A percentile compares a stretch with the other conserved stretches of the same genome.
Conservation (phyloP, 208 protist genomes). For the Kentomonas sorsogonicus region DNA sequence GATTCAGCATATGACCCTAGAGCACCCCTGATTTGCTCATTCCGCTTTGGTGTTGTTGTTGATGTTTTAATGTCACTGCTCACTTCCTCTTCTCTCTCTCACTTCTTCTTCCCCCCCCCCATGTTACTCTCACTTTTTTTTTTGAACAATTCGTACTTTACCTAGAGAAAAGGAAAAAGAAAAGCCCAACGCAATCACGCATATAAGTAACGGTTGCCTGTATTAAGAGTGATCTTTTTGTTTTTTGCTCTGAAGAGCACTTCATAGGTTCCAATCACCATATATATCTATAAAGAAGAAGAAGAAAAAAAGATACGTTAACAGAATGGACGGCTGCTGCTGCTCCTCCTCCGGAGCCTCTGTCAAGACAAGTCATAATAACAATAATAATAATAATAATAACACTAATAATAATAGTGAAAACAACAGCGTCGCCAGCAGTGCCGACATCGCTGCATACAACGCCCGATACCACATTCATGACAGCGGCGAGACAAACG, state of each 20-base stretch:
- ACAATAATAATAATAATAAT: background rate
- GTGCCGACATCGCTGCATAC: background rate
- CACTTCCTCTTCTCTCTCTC: background rate
- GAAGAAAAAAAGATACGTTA: conserved; percentile 1
- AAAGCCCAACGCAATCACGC: too few species aligned
- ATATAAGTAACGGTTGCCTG: too few species aligned
- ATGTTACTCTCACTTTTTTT: conserved; percentile 9
- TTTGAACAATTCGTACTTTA: background rate
- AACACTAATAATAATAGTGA: background rate
- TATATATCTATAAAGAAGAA: conserved; percentile 4
- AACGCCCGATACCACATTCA: background rate
- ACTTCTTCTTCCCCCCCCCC: background rate
- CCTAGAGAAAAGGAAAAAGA: too few species aligned
- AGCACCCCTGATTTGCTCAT: background rate
- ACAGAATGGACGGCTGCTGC: background rate
- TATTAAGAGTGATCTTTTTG: too few species aligned
- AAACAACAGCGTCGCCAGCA: background rate
- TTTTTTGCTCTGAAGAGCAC: too few species aligned
- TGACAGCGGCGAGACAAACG: too few species aligned
- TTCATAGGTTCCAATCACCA: background rate
- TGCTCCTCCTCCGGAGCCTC: background rate
- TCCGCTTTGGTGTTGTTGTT: background rate
- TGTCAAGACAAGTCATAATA: background rate
- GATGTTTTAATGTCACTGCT: background rate
- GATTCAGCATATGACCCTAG: background rate